phyloP scores from a whole-genome alignment of 2,329 filamentous ascomycete species.

The Tolypocladium ovalisporum region DNA sequence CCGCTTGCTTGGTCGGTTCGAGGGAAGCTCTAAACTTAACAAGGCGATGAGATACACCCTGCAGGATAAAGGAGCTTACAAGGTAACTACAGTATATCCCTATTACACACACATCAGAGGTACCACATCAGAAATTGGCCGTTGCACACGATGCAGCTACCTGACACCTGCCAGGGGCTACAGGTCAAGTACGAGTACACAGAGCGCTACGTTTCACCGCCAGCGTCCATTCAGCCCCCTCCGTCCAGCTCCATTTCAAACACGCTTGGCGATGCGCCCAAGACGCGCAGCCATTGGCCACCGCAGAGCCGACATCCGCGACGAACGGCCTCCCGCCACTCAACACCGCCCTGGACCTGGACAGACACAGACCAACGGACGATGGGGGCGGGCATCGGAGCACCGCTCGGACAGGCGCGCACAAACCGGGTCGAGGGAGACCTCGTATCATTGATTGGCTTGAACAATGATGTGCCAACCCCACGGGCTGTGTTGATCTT shows the following conservation, averaged over 20 bases:
- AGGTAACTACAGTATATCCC: too few relatives aligned
- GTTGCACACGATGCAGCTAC: too few relatives aligned
- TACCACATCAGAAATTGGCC: too few relatives aligned
- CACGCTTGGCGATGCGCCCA: background rate
- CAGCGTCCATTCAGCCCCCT: background rate
- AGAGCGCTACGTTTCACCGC: background rate
- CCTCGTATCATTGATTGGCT: too few relatives aligned
- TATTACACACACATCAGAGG: too few relatives aligned
- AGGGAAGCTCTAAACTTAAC: too few relatives aligned
- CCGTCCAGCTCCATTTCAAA: background rate
- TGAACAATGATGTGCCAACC: background rate
- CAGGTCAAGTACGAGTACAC: too few relatives aligned
- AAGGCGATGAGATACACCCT: too few relatives aligned
- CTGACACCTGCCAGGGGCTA: background rate
- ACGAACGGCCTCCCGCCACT: background rate
- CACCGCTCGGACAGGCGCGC: background rate
- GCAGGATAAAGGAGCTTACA: too few relatives aligned
- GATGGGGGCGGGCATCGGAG: background rate
- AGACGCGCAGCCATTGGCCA: background rate
- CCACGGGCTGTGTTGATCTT: background rate
- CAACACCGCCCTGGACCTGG: background rate
- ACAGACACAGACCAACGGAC: background rate
- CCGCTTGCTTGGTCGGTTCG: too few relatives aligned
- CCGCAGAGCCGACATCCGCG: background rate
- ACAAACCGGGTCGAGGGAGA: too few relatives aligned